Base-by-base conservation (phyloP, 176 grass and related monocot species). In the Aegilops tauschii region DNA sequence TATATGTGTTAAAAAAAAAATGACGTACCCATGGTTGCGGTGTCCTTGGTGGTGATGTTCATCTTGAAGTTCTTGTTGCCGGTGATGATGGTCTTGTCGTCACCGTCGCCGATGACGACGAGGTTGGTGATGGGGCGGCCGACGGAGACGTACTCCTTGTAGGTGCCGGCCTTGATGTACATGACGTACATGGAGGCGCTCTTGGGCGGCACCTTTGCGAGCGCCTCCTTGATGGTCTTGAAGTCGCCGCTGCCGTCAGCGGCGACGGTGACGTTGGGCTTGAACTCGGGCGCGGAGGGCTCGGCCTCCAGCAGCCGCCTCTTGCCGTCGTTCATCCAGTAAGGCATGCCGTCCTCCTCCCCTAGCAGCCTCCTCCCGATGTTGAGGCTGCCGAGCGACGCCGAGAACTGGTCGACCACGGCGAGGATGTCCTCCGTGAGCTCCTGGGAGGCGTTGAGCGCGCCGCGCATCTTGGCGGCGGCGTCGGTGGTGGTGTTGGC, bases 361-460 rank as follows among this genome's bases (percentile, higher is more conserved):
- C 36, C 69, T 2, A 97, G 91, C 7, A 93, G 79, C 3, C 87
- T 18, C 18, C 91, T 39, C 1, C 89, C 88, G 32, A 89, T 30
- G 83, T 64, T 93, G 5, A 95, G 72, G 37, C 71, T 80, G 0
- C 75, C 86, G 7, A 93, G 35, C 29, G 86, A 82, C 0, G 42
- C 72, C 0, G 91, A 76, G 66, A 97, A 83, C 86, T 91, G 77
- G 66, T 94, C 92, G 2, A 97, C 95, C 0, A 94, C 81, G 0
- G 95, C 92, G 0, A 97, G 86, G 52, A 97, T 94, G 88, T 97
- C 93, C 86, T 91, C 89, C 0, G 95, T 97, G 16, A 97, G 95
- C 82, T 97, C 92, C 69, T 85, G 61, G 59, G 95, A 84, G 5
- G 83, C 88, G 82, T 94, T 94, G 23, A 97, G 95, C 16, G 95